Evolutionary conservation across 2,329 filamentous ascomycete species (phyloP), one percentile per base, ranked within the genome.

Genomic region (Ambrosiella cleistominuta): DNA sequence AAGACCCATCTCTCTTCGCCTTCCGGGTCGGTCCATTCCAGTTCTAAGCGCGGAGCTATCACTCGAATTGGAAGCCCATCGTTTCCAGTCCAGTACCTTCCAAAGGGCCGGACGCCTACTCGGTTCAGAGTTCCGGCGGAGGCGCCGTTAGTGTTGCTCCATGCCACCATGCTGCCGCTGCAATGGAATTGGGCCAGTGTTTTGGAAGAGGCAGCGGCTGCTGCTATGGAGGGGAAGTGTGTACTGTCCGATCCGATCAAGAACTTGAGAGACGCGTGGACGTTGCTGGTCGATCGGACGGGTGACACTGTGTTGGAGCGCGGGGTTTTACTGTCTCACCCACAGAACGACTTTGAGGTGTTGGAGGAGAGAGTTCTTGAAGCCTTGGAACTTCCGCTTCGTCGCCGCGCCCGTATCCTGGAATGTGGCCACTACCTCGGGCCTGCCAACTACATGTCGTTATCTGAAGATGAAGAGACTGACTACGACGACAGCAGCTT

Each of bases 341-440:
- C 87, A 1, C 80, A 86, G 63, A 83, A 84, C 58, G 86, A 90
- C 66, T 91, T 86, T 65, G 86, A 90, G 67, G 71, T 88, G 59
- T 75, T 93, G 0, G 85, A 91, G 69, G 86, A 90, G 70, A 75
- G 86, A 36, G 73, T 91, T 39, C 71, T 90, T 2, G 86, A 90
- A 68, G 82, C 83, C 1, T 70, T 90, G 51, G 86, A 88, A 66
- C 72, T 91, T 13, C 82, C 81, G 1, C 72, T 82, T 37, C 73
- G 74, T 13, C 73, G 78, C 1, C 72, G 80, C n/a, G 84, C 85
- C 2, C 76, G 83, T 2, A 81, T 90, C 49, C 74, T 87, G 6
- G 83, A 84, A 64, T 88, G 85, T 63, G 86, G 86, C 0, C 86
- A 91, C 66, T 90, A 88, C 60, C 75, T 87, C 1, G 80, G 80